A percentile compares a stretch with the other conserved stretches of the same genome.
phyloP scores from a whole-genome alignment of 306 rosid species.

The Sphenostylis stenocarpa region DNA sequence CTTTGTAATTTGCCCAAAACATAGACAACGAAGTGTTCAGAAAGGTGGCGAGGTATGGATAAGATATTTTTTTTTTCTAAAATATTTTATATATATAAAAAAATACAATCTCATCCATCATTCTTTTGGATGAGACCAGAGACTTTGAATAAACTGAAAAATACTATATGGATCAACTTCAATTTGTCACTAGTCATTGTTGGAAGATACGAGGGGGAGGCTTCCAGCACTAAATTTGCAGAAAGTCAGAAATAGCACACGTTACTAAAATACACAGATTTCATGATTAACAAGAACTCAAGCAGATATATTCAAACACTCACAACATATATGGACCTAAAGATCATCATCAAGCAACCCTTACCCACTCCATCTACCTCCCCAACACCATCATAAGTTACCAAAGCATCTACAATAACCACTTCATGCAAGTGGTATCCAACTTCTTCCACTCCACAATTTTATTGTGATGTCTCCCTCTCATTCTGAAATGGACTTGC shows the following conservation, averaged over 20 bases:
- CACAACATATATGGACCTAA: too few species aligned
- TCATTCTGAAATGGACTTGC: too few species aligned
- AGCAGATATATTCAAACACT: too few species aligned
- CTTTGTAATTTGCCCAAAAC: background rate
- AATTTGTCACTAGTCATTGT: background rate
- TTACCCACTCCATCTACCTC: background rate
- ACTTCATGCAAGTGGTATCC: background rate
- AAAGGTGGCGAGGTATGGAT: background rate
- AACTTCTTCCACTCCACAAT: too few species aligned
- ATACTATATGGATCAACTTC: background rate
- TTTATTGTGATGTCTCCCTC: too few species aligned
- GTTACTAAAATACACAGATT: background rate
- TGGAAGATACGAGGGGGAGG: background rate
- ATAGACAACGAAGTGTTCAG: background rate
- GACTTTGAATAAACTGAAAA: background rate
- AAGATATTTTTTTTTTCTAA: background rate
- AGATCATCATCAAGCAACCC: background rate
- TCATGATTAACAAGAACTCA: background rate
- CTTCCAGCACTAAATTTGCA: background rate
- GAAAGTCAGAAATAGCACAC: background rate
- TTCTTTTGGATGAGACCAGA: background rate
- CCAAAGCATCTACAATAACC: background rate
- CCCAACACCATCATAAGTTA: background rate
- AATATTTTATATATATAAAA: background rate
- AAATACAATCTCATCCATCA: background rate